Evolutionary conservation across 164 flowering plant genomes (phyloP), one percentile per base, ranked within the genome.

Genomic region (Vitis cinerea): DNA sequence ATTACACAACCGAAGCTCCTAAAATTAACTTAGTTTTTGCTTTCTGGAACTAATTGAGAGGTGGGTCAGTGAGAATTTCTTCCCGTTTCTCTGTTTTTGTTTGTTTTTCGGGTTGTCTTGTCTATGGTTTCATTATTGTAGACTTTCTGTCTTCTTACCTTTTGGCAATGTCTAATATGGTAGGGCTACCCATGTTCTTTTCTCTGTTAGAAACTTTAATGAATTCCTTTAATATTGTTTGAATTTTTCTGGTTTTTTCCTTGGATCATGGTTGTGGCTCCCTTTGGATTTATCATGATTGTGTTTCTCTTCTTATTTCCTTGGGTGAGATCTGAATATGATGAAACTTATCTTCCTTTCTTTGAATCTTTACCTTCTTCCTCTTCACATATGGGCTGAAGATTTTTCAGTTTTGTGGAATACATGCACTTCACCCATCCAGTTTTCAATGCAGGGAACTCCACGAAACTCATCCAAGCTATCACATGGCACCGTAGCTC

Each of bases 401-500:
- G 27, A 23, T 23, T 14, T 37, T 13, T 64, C 1, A 11, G 30
- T 11, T 67, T 11, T 56, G 14, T 50, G 10, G 2, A 9, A 59
- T 6, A n/a, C 1, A 31, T 23, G 27, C 49, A 50, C 65, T 63
- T 17, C 11, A 52, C 12, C 54, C 19, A 10, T 23, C 44, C 7
- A 37, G 44, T 37, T 44, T 64, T 52, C 5, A 52, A 64, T 86
- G 85, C 92, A 94, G 98, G 86, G 71, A 90, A 85, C 78, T 92
- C 98, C 9, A 79, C 94, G 2, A 94, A 94, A 74, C 78, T 90
- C 62, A 84, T 88, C 70, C 90, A 85, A 67, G 77, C 96, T 37
- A 84, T 90, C 51, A 76, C 97, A 50, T 91, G 92, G 97, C 85
- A 90, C 60, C 84, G 86, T 15, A 69, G 80, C 73, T 87, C 94